Evolutionary conservation across 441 rosid species (phyloP), one percentile per base, ranked within the genome.

Genomic region (Pelargonium australe): DNA sequence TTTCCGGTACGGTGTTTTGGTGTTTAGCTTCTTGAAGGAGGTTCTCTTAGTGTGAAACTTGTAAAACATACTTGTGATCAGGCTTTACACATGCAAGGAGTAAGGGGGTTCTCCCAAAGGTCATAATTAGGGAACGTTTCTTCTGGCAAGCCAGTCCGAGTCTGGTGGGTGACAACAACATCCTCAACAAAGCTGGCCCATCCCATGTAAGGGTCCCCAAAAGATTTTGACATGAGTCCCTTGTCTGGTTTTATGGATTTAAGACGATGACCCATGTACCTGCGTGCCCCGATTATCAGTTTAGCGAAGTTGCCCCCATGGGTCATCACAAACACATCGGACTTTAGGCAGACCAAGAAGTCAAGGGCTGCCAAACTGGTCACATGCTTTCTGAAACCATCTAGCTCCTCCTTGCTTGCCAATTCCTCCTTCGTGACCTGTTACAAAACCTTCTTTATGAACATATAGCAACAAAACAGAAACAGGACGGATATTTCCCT

Each of bases 301-400:
- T 95, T 92, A 2, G 98, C 99, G 8, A 95, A 95, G 85, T 95
- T 95, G 80, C 99, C 99, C 64, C 99, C 99, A 25, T 95, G 99
- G 1, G 99, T 95, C 99, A 95, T 90, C 69, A 95, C 97, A 80
- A 92, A 92, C 43, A 92, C 99, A 77, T 95, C 99, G 7, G 99
- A 95, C 75, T 95, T 91, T 72, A 92, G 78, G 85, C 99, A 95
- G 37, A 95, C 99, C 74, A 95, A 76, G 85, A 92, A 95, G 78
- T 95, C 99, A 5, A 95, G 91, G 40, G 99, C 99, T 6, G 99
- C 99, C 43, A 95, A 85, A 79, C 99, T 95, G 28, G 99, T 95
- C 63, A 95, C 98, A 63, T 95, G 99, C 80, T 95, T 95, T 75
- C 97, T 79, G 82, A 95, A 91, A 72, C 77, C 80, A 73, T 81